Conservation (phyloP, 257 asterid species). For the Coffea eugenioides region DNA sequence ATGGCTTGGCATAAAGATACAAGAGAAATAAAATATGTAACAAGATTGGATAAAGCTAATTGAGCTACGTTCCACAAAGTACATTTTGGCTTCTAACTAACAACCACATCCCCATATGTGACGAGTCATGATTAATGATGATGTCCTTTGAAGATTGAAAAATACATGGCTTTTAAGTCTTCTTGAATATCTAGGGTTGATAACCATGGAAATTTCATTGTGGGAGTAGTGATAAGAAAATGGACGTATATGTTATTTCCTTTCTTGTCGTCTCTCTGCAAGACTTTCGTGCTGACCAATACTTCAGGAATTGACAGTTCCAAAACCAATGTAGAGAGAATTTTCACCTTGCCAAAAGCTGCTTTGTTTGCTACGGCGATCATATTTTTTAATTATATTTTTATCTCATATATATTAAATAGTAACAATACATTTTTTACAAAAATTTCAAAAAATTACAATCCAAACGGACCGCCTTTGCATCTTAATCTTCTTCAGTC, state of each 20-base stretch:
- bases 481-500: neutral
- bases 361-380: accelerated
- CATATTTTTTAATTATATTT: too few species aligned
- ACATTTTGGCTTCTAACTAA: neutral
- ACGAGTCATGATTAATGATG: neutral
- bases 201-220: neutral
- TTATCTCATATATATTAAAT: too few species aligned
- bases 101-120: neutral
- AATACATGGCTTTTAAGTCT: neutral
- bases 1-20: neutral
- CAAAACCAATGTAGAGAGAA: neutral
- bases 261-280: neutral
- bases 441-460: too few species aligned
- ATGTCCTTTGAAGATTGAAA: neutral
- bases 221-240: neutral
- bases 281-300: neutral
- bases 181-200: neutral
- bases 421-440: too few species aligned
- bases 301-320: neutral
- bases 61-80: neutral
- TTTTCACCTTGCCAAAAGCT: neutral
- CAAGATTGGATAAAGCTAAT: neutral
- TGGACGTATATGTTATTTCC: neutral
- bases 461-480: neutral
- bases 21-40: neutral